phyloP scores from a whole-genome alignment of 306 rosid species.

The Ammopiptanthus mongolicus region DNA sequence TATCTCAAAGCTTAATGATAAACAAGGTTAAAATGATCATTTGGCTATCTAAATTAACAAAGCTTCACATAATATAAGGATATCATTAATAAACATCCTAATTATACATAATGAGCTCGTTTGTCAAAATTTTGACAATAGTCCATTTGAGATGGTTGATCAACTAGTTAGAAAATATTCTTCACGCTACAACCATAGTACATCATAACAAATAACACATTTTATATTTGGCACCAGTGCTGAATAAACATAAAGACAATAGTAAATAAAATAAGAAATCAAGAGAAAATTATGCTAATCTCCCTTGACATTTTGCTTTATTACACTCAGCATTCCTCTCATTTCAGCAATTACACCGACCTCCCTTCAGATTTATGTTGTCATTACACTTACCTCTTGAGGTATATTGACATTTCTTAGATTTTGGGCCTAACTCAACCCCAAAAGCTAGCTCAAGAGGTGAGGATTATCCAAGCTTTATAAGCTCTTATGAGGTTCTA shows the following conservation, averaged over 20 bases:
- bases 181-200: neutral
- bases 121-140: neutral
- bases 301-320: too few species aligned
- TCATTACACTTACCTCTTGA: too few species aligned
- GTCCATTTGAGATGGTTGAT: neutral
- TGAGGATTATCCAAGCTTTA: too few species aligned
- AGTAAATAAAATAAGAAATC: neutral
- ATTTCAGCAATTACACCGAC: too few species aligned
- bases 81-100: neutral
- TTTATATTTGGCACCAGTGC: neutral
- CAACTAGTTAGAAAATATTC: neutral
- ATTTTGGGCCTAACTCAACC: too few species aligned
- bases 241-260: neutral
- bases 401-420: too few species aligned
- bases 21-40: slow-evolving; percentile 21
- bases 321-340: too few species aligned
- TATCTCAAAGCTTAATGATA: slow-evolving; percentile 73
- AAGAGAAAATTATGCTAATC: too few species aligned
- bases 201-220: neutral
- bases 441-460: too few species aligned
- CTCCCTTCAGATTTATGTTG: too few species aligned
- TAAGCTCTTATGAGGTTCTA: too few species aligned
- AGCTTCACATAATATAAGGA: neutral
- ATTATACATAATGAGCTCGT: neutral
- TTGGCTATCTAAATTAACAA: slow-evolving; percentile 10